These are phyloP conservation scores for Xylaria acuta DNA, from an alignment of 495 filamentous ascomycete species.

Conservation along the genomic window DNA sequence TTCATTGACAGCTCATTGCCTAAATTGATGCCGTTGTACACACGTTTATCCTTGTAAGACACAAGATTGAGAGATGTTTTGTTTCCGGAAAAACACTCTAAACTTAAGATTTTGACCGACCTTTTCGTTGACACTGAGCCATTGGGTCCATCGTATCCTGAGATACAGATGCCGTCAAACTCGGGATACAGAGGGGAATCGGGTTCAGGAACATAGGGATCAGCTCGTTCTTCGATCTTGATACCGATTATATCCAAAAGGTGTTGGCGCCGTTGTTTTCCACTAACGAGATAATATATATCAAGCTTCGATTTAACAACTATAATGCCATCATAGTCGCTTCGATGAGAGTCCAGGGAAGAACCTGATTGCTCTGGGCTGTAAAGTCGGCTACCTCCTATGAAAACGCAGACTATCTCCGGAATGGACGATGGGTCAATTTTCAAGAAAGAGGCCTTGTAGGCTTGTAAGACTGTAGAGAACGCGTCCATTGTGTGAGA, in stretches of 20 bases:
- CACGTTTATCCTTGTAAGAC: background rate
- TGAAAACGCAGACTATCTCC: slow-evolving; percentile 12
- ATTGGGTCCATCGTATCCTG: background rate
- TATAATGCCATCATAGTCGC: slow-evolving; percentile 12
- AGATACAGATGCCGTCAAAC: background rate
- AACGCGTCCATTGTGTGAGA: background rate
- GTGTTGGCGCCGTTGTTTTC: background rate
- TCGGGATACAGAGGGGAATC: background rate
- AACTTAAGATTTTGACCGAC: background rate
- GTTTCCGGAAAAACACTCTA: background rate
- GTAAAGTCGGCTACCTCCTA: slow-evolving; percentile 15
- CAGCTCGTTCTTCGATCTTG: background rate
- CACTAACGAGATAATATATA: background rate
- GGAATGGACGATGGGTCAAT: background rate
- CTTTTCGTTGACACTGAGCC: background rate
- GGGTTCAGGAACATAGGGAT: background rate
- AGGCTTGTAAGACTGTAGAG: background rate
- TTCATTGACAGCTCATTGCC: background rate
- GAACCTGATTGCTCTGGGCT: background rate
- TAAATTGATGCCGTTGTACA: background rate
- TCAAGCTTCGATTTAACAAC: slow-evolving; percentile 11
- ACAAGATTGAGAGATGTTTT: slow-evolving; percentile 11
- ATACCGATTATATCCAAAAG: slow-evolving; percentile 5
- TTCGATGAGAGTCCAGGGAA: background rate
- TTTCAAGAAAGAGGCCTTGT: background rate